Conservation (phyloP, 106 monocot genomes). For the Phalaenopsis equestris region DNA sequence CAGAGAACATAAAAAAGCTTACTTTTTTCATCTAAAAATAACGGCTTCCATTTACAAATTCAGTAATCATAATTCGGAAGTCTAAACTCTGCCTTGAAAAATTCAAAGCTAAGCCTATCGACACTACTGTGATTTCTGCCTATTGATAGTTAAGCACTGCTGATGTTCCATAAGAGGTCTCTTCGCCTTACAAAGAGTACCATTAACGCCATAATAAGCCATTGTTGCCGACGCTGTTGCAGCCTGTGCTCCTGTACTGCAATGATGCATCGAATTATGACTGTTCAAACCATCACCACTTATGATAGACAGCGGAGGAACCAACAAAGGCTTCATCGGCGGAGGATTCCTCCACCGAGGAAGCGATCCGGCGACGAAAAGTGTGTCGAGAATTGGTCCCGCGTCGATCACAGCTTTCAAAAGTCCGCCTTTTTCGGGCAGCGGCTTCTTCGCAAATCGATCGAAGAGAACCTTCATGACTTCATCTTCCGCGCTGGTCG, state of each 20-base stretch:
- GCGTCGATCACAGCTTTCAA: conserved; percentile 27
- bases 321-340: conserved; percentile 7
- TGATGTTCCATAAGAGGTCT: neutral
- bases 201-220: neutral
- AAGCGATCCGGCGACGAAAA: conserved; percentile 30
- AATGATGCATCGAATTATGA: neutral
- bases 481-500: neutral
- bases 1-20: neutral
- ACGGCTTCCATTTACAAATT: neutral
- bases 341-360: conserved; percentile 36
- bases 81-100: neutral
- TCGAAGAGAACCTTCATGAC: conserved; percentile 15
- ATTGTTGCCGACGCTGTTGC: neutral
- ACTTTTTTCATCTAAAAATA: neutral
- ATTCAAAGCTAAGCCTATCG: neutral
- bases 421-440: conserved; percentile 32
- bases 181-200: neutral
- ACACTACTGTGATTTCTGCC: neutral
- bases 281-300: neutral
- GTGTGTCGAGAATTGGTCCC: conserved; percentile 27
- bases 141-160: neutral
- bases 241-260: neutral
- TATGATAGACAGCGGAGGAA: neutral
- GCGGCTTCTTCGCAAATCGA: conserved; percentile 19
- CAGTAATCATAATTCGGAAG: neutral